Base-by-base conservation (phyloP, 176 grass and related monocot species). In the Carex myosuroides region DNA sequence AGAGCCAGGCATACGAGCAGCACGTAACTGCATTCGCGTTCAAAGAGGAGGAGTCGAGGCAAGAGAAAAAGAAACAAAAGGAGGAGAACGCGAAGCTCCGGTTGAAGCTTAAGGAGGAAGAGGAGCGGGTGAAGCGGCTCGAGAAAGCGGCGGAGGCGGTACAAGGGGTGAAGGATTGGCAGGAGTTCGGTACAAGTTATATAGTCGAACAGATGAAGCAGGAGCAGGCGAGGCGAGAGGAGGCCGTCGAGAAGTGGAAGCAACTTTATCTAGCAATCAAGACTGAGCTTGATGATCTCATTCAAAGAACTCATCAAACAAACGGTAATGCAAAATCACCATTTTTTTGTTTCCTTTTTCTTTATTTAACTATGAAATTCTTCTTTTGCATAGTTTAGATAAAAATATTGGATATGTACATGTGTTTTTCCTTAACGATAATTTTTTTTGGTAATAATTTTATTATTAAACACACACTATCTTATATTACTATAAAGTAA, bases 201-300 rank as follows among this genome's bases (percentile, higher is more conserved):
- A n/a, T 89, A 5, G 69, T 89, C 1, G 88, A 89, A 79, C 68
- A 84, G 37, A 89, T 89, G 88, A 84, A 84, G 81, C 80, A 71
- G 39, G 80, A 87, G 64, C 85, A 84, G 24, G 71, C 62, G 72
- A 64, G 88, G 63, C 59, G 81, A 12, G 81, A 90, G 80, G 88
- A 86, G 84, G 85, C 85, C 1, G 88, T 84, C 2, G 85, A 84
- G 54, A 90, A 90, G 62, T 90, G 88, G 88, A 90, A 90, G 50
- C 84, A 90, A 52, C 80, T 90, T 37, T 90, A 90, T 79, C 79
- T 90, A 53, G 81, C 85, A 18, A 90, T 90, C 81, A 90, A 87
- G 41, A 83, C 88, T 41, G 88, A 90, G 88, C 85, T 90, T 11
- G 88, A 90, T 37, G 88, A 90, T 60, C 88, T 90, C 70, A 87